Base-by-base conservation (phyloP, 495 filamentous ascomycete genomes). In the Immersiella caudata region DNA sequence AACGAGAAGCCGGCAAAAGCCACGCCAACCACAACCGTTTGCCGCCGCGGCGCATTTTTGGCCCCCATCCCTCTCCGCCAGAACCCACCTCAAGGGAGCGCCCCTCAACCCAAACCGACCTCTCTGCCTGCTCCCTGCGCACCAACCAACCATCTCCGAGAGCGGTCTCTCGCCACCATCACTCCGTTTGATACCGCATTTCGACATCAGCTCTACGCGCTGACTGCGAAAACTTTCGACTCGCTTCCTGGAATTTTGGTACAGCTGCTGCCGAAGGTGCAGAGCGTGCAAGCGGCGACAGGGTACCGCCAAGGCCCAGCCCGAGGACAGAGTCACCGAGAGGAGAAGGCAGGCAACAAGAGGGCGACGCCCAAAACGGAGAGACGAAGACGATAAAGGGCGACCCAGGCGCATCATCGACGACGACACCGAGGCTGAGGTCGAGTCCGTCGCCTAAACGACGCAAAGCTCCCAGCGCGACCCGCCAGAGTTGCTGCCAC, bases 61-160 rank as follows among this genome's bases (percentile, higher is more conserved):
- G 33, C 65, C 64, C 51, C 51, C 66, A 60, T 60, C 66, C 40
- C 57, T 52, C 33, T 29, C 56, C 62, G 26, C 58, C 63, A 33
- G 46, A 46, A 46, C 18, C 36, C 61, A 60, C 25, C 40, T 12
- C 2, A 5, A 5, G 11, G 16, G 5, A 14, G 40, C 9, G 40
- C 61, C 50, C 67, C 29, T 50, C 66, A 59, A 46, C 29, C 66
- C 61, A 52, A 68, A 40, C 51, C 57, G 33, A 49, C 62, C 27
- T 50, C 40, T 60, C 57, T 61, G 60, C 60, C 59, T 50, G 46
- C 67, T 71, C 67, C 71, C 68, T 68, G 64, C 66, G 66, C 66
- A 67, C 74, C 72, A 71, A 74, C 74, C 73, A 76, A 70, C 75
- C 73, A 72, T 64, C 67, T 73, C 73, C 68, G 71, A 72, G 73